Evolutionary conservation across 2,329 filamentous ascomycete species (phyloP), one percentile per base, ranked within the genome.

Genomic region (Dothidotthia symphoricarpi): DNA sequence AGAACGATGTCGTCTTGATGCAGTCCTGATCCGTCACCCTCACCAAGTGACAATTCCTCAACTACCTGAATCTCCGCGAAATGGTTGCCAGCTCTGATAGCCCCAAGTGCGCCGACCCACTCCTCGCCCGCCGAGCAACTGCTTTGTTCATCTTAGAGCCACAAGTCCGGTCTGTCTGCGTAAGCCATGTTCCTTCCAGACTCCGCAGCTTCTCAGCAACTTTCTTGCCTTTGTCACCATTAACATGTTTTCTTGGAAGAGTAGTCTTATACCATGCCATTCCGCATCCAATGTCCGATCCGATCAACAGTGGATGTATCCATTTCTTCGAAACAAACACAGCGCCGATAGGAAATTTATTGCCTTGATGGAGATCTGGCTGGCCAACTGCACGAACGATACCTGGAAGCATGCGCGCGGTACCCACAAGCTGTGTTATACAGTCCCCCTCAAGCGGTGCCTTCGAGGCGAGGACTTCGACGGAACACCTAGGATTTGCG

Each of bases 61-160:
- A 69, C 59, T 1, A 68, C 54, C 37, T 69, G 64, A 11, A 67
- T 47, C 40, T 70, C 65, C 16, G 61, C 66, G 25, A 69, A 67
- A 34, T 69, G 64, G 34, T 68, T 66, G 0, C 66, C 66, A 7
- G 60, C 61, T 6, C 66, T 64, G 33, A 69, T 68, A 3, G 66
- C 69, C 3, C 67, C 66, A 3, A 69, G 38, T 2, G 48, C 41
- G 10, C 16, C 29, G 39, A 67, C 63, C 59, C 59, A 68, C 32
- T 62, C 42, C 35, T 51, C 34, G 1, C 63, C 63, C 8, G 58
- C 58, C 15, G 55, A 47, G 29, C 41, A 61, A 17, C 38, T 52
- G 6, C 43, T 44, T 3, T 37, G 26, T 0, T 38, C 42, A 24
- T 53, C 47, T 35, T 35, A 32, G 2, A 68, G 47, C 64, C 66